Conservation (phyloP, 108 stramenopile species). For the Cyclotella distinguenda region DNA sequence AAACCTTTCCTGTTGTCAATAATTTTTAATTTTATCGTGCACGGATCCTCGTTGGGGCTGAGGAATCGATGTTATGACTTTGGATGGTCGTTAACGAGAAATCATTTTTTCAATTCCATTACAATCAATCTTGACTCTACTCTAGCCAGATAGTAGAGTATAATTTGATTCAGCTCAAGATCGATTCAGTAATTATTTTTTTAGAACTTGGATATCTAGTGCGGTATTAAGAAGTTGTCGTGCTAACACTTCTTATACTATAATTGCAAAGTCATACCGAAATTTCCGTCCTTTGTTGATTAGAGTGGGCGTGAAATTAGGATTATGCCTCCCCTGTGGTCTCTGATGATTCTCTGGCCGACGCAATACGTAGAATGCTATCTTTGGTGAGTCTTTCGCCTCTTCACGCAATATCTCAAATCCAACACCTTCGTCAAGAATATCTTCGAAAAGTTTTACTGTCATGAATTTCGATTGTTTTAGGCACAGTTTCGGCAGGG, state of each 20-base stretch:
- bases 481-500: conserved; percentile 75
- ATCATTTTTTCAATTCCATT: no score
- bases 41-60: no score
- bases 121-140: no score
- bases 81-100: no score
- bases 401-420: conserved; percentile 56
- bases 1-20: no score
- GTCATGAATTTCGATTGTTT: conserved; percentile 71
- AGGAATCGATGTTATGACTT: no score
- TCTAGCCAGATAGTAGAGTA: no score
- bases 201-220: no score
- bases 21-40: no score
- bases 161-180: no score
- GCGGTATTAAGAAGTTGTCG: no score
- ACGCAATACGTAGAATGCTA: conserved; percentile 75
- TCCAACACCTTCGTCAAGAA: conserved; percentile 63
- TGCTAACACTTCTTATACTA: conserved; percentile 42
- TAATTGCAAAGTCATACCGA: conserved; percentile 72
- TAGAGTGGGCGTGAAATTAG: conserved; percentile 19
- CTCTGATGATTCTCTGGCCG: conserved; percentile 31
- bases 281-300: conserved; percentile 71
- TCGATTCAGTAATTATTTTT: no score
- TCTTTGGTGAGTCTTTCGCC: conserved; percentile 71
- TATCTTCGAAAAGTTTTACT: conserved; percentile 49
- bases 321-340: conserved; percentile 6